A percentile compares a stretch with the other conserved stretches of the same genome.
Conservation (phyloP, 2,329 filamentous ascomycete genomes). For the Fusarium nurragi region DNA sequence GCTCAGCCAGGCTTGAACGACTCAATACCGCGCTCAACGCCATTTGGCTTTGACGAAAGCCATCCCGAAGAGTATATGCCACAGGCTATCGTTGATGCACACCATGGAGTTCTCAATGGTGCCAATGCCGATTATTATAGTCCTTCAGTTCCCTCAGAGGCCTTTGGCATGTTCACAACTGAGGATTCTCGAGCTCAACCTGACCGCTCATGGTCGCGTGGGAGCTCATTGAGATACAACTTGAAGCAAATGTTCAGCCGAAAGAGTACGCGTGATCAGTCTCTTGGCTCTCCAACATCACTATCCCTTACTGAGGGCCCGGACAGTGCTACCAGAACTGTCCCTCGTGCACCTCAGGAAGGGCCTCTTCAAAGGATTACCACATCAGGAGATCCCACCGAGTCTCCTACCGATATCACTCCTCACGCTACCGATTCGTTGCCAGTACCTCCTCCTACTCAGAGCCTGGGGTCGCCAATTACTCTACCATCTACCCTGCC, state of each 20-base stretch:
- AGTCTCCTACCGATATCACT: slow-evolving; percentile 47
- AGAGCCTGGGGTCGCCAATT: slow-evolving; percentile 40
- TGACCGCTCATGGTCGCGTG: slow-evolving; percentile 45
- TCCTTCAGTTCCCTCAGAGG: slow-evolving; percentile 53
- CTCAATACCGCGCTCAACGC: slow-evolving; percentile 31
- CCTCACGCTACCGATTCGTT: slow-evolving; percentile 26
- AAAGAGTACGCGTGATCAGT: slow-evolving; percentile 47
- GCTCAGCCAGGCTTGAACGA: slow-evolving; percentile 22
- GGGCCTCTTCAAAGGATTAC: slow-evolving; percentile 38
- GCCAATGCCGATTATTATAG: slow-evolving; percentile 56
- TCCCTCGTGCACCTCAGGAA: slow-evolving; percentile 22
- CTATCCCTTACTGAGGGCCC: slow-evolving; percentile 28
- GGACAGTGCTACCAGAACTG: slow-evolving; percentile 14
- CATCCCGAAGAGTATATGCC: slow-evolving; percentile 44
- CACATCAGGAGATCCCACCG: slow-evolving; percentile 39
- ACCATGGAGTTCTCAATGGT: slow-evolving; percentile 48
- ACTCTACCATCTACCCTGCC: slow-evolving; percentile 24
- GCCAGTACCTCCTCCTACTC: slow-evolving; percentile 22
- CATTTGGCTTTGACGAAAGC: slow-evolving; percentile 37
- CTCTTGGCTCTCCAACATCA: slow-evolving; percentile 43
- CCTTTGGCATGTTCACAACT: slow-evolving; percentile 52
- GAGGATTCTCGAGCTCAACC: slow-evolving; percentile 38
- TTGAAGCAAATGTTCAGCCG: slow-evolving; percentile 51
- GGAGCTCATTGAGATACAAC: slow-evolving; percentile 50
- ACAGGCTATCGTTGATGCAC: slow-evolving; percentile 42